Base-by-base conservation (phyloP, 345 rosid genomes). In the Lepidium sativum region DNA sequence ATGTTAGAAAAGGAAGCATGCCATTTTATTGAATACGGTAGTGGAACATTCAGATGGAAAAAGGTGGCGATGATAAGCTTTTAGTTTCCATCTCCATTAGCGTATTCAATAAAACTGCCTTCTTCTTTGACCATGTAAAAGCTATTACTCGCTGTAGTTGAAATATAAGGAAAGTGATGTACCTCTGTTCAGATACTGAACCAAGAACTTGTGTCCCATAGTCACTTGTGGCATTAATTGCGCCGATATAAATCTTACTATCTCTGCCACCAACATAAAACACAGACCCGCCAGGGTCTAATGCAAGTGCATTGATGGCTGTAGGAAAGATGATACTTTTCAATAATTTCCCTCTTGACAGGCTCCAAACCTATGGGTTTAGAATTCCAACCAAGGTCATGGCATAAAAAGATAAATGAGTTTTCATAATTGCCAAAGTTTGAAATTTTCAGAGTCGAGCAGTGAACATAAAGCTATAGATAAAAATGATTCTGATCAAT, bases 191-290 rank as follows among this genome's bases (percentile, higher is more conserved):
- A 14, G 92, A 74, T 48, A 90, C 77, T 31, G 83, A 77, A 78
- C 89, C 79, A 17, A 88, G 72, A 66, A 83, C 79, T 71, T 94
- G 83, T 67, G 74, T 72, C 44, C 87, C 87, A 54, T 79, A 69
- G n/a, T 68, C 74, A 64, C 84, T 76, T 68, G 78, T 83, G 33
- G 86, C 81, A 70, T 76, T 71, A 50, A 90, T 79, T 6, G 89
- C 89, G 59, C 83, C 89, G 18, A 94, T 48, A 57, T 90, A 83
- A 62, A 90, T 86, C 53, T 79, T 80, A 20, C 99, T 89, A 76
- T 90, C 97, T 70, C 73, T 77, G 41, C 88, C 57, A 50, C 97
- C 99, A 51, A 96, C 99, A 82, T 84, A 88, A 74, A 94, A 90
- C 56, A 86, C 82, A 70, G 75, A 75, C 69, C 87, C 92, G 15